Evolutionary conservation across 139 green algal genomes (phyloP).

Genomic region (Limnomonas spitsbergensis): DNA sequence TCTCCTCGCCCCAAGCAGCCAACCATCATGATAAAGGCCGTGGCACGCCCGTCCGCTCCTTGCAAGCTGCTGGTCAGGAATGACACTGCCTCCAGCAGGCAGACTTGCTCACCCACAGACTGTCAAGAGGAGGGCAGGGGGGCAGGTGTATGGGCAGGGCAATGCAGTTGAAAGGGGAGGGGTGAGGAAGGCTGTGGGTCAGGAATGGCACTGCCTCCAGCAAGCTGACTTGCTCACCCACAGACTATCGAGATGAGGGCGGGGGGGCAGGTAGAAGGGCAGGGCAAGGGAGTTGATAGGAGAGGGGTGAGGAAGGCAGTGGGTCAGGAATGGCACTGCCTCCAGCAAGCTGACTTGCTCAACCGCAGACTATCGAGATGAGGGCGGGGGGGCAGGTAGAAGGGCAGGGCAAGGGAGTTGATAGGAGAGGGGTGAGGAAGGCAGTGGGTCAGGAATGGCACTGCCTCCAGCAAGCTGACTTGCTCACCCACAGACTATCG

Average conservation of each 20-base stretch:
- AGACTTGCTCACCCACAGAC: neutral
- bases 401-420: too few species aligned
- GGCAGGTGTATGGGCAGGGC: too few species aligned
- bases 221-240: constrained; percentile 2
- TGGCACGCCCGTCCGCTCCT: neutral
- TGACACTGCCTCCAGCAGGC: constrained; percentile 12
- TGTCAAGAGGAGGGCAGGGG: too few species aligned
- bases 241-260: neutral
- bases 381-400: too few species aligned
- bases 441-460: constrained; percentile 5
- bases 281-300: too few species aligned
- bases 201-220: constrained; percentile 16
- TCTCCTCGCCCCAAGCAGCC: constrained; percentile 20
- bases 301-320: too few species aligned
- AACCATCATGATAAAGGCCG: constrained; percentile 25
- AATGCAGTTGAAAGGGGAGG: too few species aligned
- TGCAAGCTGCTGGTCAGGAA: constrained; percentile 16
- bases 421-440: too few species aligned
- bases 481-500: neutral
- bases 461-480: constrained; percentile 10
- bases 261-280: too few species aligned
- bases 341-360: constrained; percentile 15
- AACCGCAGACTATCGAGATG: neutral
- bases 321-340: constrained; percentile 13
- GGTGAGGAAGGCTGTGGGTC: constrained; percentile 11